Conservation (phyloP, 2,329 filamentous ascomycete genomes). For the Venturia asperata region DNA sequence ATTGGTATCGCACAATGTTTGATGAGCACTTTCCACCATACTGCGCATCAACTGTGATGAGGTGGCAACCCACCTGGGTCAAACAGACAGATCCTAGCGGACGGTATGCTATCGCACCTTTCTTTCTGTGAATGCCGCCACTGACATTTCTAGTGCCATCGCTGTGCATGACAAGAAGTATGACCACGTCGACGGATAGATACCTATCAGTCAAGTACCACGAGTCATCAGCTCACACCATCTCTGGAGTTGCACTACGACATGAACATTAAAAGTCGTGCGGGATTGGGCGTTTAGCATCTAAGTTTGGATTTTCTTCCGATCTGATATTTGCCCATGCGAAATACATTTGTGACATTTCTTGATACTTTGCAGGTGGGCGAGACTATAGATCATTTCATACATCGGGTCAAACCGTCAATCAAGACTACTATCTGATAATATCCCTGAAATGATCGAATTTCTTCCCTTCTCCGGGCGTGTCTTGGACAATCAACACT, state of each 20-base stretch:
- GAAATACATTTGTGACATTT: background rate
- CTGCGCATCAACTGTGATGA: slow-evolving; percentile 87
- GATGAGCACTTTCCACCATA: slow-evolving; percentile 94
- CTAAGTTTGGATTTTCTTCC: no score
- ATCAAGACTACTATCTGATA: background rate
- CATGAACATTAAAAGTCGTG: background rate
- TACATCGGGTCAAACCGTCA: background rate
- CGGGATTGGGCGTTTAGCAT: no score
- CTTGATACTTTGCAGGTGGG: background rate
- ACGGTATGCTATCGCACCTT: slow-evolving; percentile 49
- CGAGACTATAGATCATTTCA: background rate
- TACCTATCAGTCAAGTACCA: background rate
- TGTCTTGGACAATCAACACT: no score
- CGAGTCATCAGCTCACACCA: background rate
- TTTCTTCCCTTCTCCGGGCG: background rate
- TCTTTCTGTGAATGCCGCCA: slow-evolving; percentile 21
- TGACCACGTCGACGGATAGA: slow-evolving; percentile 17
- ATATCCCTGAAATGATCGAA: no score
- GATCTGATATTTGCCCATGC: background rate
- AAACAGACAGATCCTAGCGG: slow-evolving; percentile 94
- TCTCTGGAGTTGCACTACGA: background rate
- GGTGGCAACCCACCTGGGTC: slow-evolving; percentile 97
- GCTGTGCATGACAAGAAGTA: slow-evolving; percentile 25
- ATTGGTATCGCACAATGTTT: slow-evolving; percentile 98
- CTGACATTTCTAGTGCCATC: slow-evolving; percentile 23